Base-by-base conservation (phyloP, 805 yeast genomes). In the Metschnikowia cubensis region DNA sequence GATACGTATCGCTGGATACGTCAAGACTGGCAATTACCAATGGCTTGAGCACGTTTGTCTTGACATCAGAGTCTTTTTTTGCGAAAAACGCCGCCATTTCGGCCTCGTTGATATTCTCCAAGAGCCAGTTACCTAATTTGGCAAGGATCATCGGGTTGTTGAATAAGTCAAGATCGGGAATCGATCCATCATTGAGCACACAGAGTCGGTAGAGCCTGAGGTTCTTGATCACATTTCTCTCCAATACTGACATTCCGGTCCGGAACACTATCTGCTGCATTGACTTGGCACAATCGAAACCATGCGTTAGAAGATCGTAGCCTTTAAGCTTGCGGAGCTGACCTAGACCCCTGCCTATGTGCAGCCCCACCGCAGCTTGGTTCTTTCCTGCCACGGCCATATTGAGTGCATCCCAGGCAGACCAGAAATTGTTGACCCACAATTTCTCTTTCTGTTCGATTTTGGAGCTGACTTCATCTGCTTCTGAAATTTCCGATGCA, bases 241-340 rank as follows among this genome's bases (percentile, higher is more conserved):
- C 97, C 54, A 94, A 75, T 13, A 92, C 77, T n/a, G 92, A 89
- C 65, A 86, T 86, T 2, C 97, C 97, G 0, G 96, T 87, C 45
- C 84, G 78, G 62, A 92, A 94, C 2, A 94, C 82, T 6, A 88
- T 82, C 57, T 84, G 84, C 64, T 94, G 99, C 52, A 89, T 81
- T 29, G 74, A 62, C 61, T 88, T 88, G n/a, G 98, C 97, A 57
- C 83, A 82, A 35, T 80, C 82, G n/a, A 91, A 69, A 2, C 99
- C 99, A 48, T 80, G 79, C 22, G 74, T 61, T 11, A 89, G 71
- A 7, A 80, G 62, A 20, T 83, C 84, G 53, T 80, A 75, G 31
- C 77, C 77, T 51, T 69, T 71, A 4, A 68, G 53, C 50, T 69
- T 71, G 32, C 63, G 66, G 35, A 64, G 56, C 22, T 45, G 48